phyloP scores from a whole-genome alignment of 192 early-diverging fungal species.

The Oehlia diaphana region DNA sequence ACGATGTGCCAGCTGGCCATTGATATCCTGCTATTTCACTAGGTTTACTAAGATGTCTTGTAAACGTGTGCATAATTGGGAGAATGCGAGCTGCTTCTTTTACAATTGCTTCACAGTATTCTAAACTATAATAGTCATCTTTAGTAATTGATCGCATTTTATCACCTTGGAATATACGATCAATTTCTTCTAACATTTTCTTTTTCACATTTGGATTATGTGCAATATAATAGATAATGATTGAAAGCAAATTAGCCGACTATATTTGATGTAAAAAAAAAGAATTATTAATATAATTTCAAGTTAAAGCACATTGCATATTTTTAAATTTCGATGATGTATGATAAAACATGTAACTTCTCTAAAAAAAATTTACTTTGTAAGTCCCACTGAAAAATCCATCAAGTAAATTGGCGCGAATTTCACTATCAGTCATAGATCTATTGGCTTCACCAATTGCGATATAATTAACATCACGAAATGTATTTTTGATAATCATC shows the following conservation, averaged over 20 bases:
- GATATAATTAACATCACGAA: neutral
- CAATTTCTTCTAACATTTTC: too few relatives aligned
- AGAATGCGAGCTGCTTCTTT: neutral
- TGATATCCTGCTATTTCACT: neutral
- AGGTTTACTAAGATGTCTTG: neutral
- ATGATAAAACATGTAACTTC: too few relatives aligned
- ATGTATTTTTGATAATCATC: too few relatives aligned
- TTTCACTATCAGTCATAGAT: conserved; percentile 11
- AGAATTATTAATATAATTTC: too few relatives aligned
- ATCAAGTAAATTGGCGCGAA: neutral
- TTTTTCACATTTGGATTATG: too few relatives aligned
- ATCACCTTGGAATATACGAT: too few relatives aligned
- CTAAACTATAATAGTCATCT: neutral
- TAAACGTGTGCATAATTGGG: neutral
- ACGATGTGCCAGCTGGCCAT: neutral
- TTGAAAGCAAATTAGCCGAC: too few relatives aligned
- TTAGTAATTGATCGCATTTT: neutral
- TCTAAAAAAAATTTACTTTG: neutral
- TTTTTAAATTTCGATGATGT: too few relatives aligned
- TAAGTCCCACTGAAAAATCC: neutral
- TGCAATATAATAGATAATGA: too few relatives aligned
- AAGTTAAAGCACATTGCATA: too few relatives aligned
- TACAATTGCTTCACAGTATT: neutral
- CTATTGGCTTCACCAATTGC: neutral
- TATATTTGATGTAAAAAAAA: neutral